phyloP scores from a whole-genome alignment of 352 stramenopile genomes.

The Pythium aquatile region DNA sequence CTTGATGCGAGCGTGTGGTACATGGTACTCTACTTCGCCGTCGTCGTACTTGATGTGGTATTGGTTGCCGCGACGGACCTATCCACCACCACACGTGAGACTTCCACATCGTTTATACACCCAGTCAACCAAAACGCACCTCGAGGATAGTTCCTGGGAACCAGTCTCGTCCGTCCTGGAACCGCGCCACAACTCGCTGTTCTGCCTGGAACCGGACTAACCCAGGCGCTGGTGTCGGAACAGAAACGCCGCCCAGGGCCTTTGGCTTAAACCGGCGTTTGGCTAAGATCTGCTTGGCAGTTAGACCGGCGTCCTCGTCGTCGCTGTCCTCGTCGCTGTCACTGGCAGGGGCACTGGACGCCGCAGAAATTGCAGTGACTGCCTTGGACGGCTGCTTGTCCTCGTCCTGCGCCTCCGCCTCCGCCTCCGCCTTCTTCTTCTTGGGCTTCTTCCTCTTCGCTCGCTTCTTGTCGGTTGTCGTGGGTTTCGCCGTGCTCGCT shows the following conservation, averaged over 20 bases:
- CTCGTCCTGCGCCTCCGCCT: not conserved
- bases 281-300: slow-evolving; percentile 59
- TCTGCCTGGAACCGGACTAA: slow-evolving; percentile 31
- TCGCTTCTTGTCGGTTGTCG: slow-evolving; percentile 20
- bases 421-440: slow-evolving; percentile 16
- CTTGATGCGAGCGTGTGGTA: slow-evolving; percentile 56
- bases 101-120: not conserved
- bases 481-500: not conserved
- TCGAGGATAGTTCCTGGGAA: slow-evolving; percentile 66
- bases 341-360: slow-evolving; percentile 8
- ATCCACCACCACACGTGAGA: not conserved
- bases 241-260: slow-evolving; percentile 37
- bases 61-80: slow-evolving; percentile 41
- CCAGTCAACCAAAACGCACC: slow-evolving; percentile 25
- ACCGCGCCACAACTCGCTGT: slow-evolving; percentile 63
- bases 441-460: slow-evolving; percentile 21
- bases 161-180: slow-evolving; percentile 51
- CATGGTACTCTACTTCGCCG: slow-evolving; percentile 65
- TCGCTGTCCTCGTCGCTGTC: slow-evolving; percentile 41
- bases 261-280: slow-evolving; percentile 63
- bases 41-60: slow-evolving; percentile 83
- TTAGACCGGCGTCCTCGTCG: slow-evolving; percentile 54
- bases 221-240: slow-evolving; percentile 23
- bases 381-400: not conserved
- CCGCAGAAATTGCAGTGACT: not conserved